Evolutionary conservation across 2,329 filamentous ascomycete species (phyloP), one percentile per base, ranked within the genome.

Genomic region (Xylariales sp.): DNA sequence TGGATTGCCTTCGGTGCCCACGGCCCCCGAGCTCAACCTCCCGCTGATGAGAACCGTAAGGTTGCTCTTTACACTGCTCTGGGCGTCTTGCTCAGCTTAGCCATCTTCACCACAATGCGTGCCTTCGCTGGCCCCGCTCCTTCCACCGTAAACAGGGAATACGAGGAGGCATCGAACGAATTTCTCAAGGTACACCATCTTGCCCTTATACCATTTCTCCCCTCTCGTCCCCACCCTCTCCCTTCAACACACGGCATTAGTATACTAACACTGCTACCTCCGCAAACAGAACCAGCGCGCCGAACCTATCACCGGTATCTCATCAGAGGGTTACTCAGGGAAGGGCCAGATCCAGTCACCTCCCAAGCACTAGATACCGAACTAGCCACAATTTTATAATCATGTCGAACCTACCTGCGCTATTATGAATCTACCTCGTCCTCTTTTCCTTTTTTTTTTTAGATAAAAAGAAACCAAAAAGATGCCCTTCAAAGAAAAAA

Each of bases 1-100:
- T 99, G 93, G 91, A 97, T 99, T 79, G 94, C 96, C 74, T 99
- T 99, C 80, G 96, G 96, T 74, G 91, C 94, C 79, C 96, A 99
- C 83, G 96, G 96, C 67, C 96, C 96, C 76, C 95, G 96, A 77
- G 90, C 95, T 75, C 84, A 87, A 71, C 82, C 91, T 74, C 93
- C 95, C 71, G 92, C 96, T 73, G 95, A 93, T 77, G 95, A 97
- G 87, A 87, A 86, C 82, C 87, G 89, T 83, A 94, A 90, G 81
- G 86, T 98, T 75, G 86, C 92, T 78, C 84, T 89, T 79, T 92
- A 94, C 82, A 91, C 93, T 66, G 79, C 85, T 69, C 81, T 90
- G 76, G 91, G 93, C 78, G 78, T 97, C 73, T 84, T 82, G 71
- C 87, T 85, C 76, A 91, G 90, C 73, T 82, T 91, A 75, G 87